Evolutionary conservation across 768 basidiomycete species (phyloP), one percentile per base, ranked within the genome.

Genomic region (Boletus pseudo-olivaceus): DNA sequence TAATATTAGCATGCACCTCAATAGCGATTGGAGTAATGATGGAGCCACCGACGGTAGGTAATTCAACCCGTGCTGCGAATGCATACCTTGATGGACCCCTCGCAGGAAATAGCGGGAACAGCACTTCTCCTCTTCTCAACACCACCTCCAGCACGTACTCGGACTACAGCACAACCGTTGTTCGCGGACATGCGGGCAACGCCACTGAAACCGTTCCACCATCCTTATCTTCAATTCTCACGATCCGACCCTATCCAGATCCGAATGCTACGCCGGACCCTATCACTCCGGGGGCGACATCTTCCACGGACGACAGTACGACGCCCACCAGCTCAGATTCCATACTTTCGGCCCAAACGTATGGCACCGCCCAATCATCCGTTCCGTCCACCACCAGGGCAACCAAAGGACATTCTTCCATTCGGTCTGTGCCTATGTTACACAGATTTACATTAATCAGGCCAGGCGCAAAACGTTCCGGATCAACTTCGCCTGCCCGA

Each of bases 371-470:
- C 9, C 72, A 76, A 23, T 72, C 75, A 26, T 76, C 76, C 3
- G 61, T 74, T 29, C 72, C 73, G 5, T 84, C 83, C 2, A 75
- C 76, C 35, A 80, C 88, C 1, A 77, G 76, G 15, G 90, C 90
- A 5, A 92, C 89, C 0, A 86, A 89, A 60, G 90, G 88, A 11
- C 84, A 87, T 19, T 89, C 88, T 1, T 87, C 87, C 7, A 78
- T 87, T 45, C 75, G 75, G 34, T 74, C 80, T 4, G 60, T 79
- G 1, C 78, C 83, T 0, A 76, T 85, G 48, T 78, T 92, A 3
- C 93, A 94, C 67, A 86, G 93, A 17, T 95, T 95, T 76, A 88
- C 92, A 20, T 78, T 94, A 32, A 78, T 93, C 62, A 90, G 87
- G 67, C 90, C 91, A 15, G 90, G 90, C 4, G 75, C 73, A 29